These are phyloP conservation scores for Hygrocybe punicea DNA, from an alignment of 768 basidiomycete species.

Conservation along the genomic window DNA sequence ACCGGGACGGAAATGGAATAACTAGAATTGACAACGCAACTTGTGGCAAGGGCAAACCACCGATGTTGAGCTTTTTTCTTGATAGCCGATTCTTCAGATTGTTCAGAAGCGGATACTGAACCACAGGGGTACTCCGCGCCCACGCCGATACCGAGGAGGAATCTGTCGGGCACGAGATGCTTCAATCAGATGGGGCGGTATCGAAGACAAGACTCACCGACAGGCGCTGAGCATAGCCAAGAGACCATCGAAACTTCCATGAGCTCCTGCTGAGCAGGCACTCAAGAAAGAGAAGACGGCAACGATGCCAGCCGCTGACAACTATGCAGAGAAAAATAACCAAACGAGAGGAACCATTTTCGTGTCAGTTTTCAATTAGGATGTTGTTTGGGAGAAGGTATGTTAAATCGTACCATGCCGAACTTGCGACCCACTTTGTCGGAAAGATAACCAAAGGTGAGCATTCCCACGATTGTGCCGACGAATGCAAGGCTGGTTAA, in stretches of 20 bases:
- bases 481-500: constrained; percentile 75
- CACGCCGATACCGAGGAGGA: constrained; percentile 84
- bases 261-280: constrained; percentile 76
- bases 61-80: constrained; percentile 76
- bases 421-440: constrained; percentile 86
- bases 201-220: constrained; percentile 45
- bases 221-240: constrained; percentile 76
- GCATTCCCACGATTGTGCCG: constrained; percentile 86
- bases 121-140: constrained; percentile 91
- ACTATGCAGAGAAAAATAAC: constrained; percentile 41
- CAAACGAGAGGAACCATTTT: no score
- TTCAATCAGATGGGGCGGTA: not conserved
- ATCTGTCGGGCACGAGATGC: constrained; percentile 42
- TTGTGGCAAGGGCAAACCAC: constrained; percentile 87
- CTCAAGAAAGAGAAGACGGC: constrained; percentile 80
- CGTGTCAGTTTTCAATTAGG: no score
- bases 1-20: constrained; percentile 18
- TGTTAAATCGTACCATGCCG: constrained; percentile 83
- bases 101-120: constrained; percentile 83
- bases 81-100: constrained; percentile 80
- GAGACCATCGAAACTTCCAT: constrained; percentile 65
- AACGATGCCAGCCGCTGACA: constrained; percentile 80
- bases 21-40: constrained; percentile 35
- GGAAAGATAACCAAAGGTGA: constrained; percentile 56
- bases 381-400: not conserved